Conservation (phyloP, 2,329 filamentous ascomycete species). For the Fonsecaea nubica region DNA sequence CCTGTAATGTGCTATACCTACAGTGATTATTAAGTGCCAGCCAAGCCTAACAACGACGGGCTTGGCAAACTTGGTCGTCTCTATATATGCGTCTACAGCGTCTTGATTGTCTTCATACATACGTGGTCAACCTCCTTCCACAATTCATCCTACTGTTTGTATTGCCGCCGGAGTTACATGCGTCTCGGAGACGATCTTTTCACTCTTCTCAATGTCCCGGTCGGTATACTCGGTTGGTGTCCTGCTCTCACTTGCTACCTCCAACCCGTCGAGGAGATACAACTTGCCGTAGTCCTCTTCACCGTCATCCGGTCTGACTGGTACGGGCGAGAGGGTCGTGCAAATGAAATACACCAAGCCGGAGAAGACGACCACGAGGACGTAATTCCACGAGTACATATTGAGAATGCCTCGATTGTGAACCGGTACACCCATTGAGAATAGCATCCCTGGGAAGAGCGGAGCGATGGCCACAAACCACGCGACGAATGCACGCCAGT, state of each 20-base stretch:
- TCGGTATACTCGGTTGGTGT: not conserved
- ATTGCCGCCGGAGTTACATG: not conserved
- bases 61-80: not conserved
- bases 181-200: not conserved
- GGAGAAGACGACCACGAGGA: constrained; percentile 22
- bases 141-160: not conserved
- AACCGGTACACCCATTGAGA: constrained; percentile 30
- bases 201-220: constrained; percentile 5
- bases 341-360: constrained; percentile 6
- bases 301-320: constrained; percentile 13
- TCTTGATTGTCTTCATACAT: not conserved
- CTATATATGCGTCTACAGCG: not conserved
- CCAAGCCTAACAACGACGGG: not conserved
- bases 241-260: not conserved
- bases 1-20: not conserved
- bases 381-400: constrained; percentile 67
- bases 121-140: not conserved
- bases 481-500: constrained; percentile 66
- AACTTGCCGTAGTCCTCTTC: constrained; percentile 14
- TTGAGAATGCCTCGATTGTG: constrained; percentile 55
- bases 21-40: not conserved
- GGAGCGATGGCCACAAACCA: constrained; percentile 65
- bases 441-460: constrained; percentile 61
- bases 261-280: constrained; percentile 16
- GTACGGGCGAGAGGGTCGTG: constrained; percentile 2